Percentiles rank a stretch among this genome's conserved stretches.
These are phyloP conservation scores for Quercus glauca DNA, from an alignment of 306 rosid genomes.

Conservation along the genomic window DNA sequence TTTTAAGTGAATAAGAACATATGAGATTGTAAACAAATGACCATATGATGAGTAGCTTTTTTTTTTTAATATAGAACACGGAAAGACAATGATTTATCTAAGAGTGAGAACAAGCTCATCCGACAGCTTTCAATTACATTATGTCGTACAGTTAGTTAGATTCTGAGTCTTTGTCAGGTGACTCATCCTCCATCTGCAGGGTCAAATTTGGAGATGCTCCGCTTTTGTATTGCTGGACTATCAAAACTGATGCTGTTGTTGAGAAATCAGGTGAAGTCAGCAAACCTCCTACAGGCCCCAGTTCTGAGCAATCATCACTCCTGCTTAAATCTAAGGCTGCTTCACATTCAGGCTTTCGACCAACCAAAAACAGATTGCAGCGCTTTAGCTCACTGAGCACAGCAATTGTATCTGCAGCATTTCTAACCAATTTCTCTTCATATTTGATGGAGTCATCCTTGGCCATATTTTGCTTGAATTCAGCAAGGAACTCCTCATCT, in stretches of 20 bases:
- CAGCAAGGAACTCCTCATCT: constrained; percentile 46
- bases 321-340: constrained; percentile 7
- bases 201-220: constrained; percentile 10
- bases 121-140: not conserved
- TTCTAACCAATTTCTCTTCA: constrained; percentile 39
- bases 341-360: constrained; percentile 38
- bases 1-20: too few species aligned
- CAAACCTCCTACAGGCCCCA: constrained; percentile 53
- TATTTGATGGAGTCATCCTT: constrained; percentile 41
- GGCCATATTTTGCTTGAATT: constrained; percentile 32
- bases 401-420: constrained; percentile 35
- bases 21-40: too few species aligned
- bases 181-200: constrained; percentile 13
- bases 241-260: constrained; percentile 57
- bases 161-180: constrained; percentile 11
- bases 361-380: constrained; percentile 60
- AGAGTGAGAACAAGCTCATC: not conserved
- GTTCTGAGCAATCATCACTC: constrained; percentile 36
- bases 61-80: too few species aligned
- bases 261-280: constrained; percentile 54
- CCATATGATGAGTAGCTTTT: too few species aligned
- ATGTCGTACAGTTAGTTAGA: not conserved
- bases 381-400: constrained; percentile 26
- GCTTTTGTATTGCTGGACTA: constrained; percentile 36
- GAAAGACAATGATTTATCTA: not conserved